phyloP scores from a whole-genome alignment of 1,284 basidiomycete species.

The Ceratobasidium sp. region DNA sequence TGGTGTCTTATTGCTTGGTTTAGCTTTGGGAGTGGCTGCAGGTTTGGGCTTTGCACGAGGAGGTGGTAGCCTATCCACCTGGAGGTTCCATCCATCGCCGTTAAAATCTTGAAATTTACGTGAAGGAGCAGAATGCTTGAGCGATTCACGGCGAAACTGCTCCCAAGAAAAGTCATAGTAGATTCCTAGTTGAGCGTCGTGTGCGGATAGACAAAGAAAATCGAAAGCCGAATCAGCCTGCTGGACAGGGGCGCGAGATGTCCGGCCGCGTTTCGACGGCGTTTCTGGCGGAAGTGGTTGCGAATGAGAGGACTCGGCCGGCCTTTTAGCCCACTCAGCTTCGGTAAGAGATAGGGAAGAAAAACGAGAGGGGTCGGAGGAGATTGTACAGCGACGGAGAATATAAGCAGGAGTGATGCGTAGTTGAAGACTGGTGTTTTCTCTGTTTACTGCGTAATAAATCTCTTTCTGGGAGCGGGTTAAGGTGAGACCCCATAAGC shows the following conservation, averaged over 20 bases:
- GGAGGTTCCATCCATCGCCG: conserved; percentile 33
- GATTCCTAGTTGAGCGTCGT: conserved; percentile 34
- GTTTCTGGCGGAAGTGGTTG: conserved; percentile 33
- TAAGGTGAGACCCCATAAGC: background rate
- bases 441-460: conserved; percentile 43
- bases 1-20: conserved; percentile 19
- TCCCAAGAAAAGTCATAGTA: conserved; percentile 41
- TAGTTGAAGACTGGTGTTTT: conserved; percentile 32
- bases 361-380: conserved; percentile 25
- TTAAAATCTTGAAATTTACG: conserved; percentile 31
- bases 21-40: conserved; percentile 25
- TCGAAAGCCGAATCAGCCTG: conserved; percentile 29
- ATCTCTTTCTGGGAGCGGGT: conserved; percentile 44
- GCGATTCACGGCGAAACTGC: conserved; percentile 24
- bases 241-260: conserved; percentile 18
- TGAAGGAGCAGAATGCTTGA: conserved; percentile 27
- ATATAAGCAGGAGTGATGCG: conserved; percentile 42
- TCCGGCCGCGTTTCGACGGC: conserved; percentile 38
- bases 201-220: conserved; percentile 40
- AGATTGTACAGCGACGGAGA: conserved; percentile 40
- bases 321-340: conserved; percentile 12
- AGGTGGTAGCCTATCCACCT: background rate
- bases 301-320: background rate
- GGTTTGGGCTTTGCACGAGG: background rate
- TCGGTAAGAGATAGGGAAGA: conserved; percentile 20